These are phyloP conservation scores for Nidula microcarpa DNA, from an alignment of 768 basidiomycete genomes.

Conservation along the genomic window DNA sequence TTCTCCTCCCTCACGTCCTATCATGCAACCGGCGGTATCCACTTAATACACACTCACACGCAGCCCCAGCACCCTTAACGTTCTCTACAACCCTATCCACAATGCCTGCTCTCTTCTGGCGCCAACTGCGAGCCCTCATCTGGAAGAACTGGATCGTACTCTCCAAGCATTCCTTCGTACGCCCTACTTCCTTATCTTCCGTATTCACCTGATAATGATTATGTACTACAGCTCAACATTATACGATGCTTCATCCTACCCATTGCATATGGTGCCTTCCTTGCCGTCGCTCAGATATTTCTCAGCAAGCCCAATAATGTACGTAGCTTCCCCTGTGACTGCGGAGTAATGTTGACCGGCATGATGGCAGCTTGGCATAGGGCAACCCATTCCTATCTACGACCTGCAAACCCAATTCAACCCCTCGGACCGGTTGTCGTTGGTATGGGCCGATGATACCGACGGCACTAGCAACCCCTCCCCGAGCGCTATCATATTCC, in stretches of 20 bases:
- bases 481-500: slow-evolving; percentile 56
- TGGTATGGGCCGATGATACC: slow-evolving; percentile 72
- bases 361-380: slow-evolving; percentile 57
- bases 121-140: slow-evolving; percentile 56
- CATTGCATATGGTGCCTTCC: slow-evolving; percentile 63
- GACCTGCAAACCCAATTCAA: slow-evolving; percentile 27
- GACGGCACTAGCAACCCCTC: slow-evolving; percentile 51
- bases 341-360: not conserved
- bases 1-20: not conserved
- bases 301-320: slow-evolving; percentile 60
- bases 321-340: slow-evolving; percentile 14
- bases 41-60: too few relatives aligned
- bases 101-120: slow-evolving; percentile 47
- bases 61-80: not conserved
- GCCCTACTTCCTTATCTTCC: slow-evolving; percentile 17
- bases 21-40: not conserved
- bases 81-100: not conserved
- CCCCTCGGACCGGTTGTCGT: slow-evolving; percentile 31
- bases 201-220: not conserved
- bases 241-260: slow-evolving; percentile 63
- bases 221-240: slow-evolving; percentile 44
- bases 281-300: slow-evolving; percentile 61
- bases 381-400: slow-evolving; percentile 46
- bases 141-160: slow-evolving; percentile 78
- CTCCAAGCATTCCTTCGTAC: slow-evolving; percentile 60